Conservation (phyloP, 2,329 filamentous ascomycete genomes). For the Decorospora gaudefroyi region DNA sequence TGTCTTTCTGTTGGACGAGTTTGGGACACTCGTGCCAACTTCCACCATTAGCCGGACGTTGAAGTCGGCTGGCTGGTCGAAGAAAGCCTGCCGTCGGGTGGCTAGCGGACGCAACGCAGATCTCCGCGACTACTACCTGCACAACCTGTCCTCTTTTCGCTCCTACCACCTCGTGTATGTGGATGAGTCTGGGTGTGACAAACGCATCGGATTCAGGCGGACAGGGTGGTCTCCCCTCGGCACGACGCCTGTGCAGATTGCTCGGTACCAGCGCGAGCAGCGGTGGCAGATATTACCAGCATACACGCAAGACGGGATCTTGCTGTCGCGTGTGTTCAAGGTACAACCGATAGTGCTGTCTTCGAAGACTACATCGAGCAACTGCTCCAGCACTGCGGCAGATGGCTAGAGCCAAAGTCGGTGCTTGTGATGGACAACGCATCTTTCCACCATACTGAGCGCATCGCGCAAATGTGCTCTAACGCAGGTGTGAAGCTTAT, state of each 20-base stretch:
- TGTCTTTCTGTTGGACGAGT: constrained; percentile 36
- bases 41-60: constrained; percentile 32
- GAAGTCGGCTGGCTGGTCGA: constrained; percentile 31
- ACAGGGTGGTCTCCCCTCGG: constrained; percentile 42
- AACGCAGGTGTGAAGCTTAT: constrained; percentile 40
- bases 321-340: constrained; percentile 17
- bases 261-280: constrained; percentile 10
- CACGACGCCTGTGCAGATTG: constrained; percentile 25
- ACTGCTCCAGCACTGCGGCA: constrained; percentile 40
- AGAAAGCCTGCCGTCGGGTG: constrained; percentile 39
- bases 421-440: too few relatives aligned
- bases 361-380: constrained; percentile 34
- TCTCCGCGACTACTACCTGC: constrained; percentile 43
- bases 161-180: constrained; percentile 46
- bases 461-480: constrained; percentile 37
- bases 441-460: constrained; percentile 42
- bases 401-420: constrained; percentile 43
- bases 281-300: constrained; percentile 14
- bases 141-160: constrained; percentile 38
- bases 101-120: constrained; percentile 42
- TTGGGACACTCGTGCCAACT: constrained; percentile 18
- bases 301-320: constrained; percentile 21
- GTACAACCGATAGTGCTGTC: constrained; percentile 15
- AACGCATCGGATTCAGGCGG: constrained; percentile 39
- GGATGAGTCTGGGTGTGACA: constrained; percentile 49